Percentiles rank a stretch among this genome's conserved stretches.
phyloP scores from a whole-genome alignment of 2,329 filamentous ascomycete species.

The Cordyceps cicadae region DNA sequence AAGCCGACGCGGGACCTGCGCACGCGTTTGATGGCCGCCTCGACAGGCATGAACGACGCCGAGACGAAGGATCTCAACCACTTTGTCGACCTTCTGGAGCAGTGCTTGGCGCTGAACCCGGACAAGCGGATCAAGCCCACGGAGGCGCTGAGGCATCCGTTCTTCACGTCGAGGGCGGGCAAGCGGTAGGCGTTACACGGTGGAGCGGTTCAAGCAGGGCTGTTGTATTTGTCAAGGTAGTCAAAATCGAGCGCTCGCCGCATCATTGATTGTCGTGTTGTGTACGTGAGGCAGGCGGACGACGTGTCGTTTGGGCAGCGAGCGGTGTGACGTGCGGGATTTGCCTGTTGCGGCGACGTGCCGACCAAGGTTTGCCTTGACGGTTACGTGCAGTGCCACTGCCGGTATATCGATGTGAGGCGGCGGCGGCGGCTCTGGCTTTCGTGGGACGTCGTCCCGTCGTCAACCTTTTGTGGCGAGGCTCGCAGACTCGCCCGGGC shows the following conservation, averaged over 20 bases:
- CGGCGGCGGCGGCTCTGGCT: not conserved
- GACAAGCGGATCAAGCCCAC: conserved; percentile 82
- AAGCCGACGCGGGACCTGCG: conserved; percentile 78
- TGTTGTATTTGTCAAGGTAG: not conserved
- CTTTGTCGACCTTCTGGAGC: conserved; percentile 82
- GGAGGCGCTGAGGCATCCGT: conserved; percentile 83
- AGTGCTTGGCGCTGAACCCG: conserved; percentile 80
- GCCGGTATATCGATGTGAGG: not conserved
- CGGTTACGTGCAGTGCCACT: not conserved
- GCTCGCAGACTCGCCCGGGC: too few relatives aligned
- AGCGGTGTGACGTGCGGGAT: not conserved
- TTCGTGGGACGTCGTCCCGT: not conserved
- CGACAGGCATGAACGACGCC: conserved; percentile 62
- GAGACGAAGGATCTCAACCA: conserved; percentile 71
- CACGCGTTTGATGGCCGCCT: conserved; percentile 66
- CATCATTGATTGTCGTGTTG: not conserved
- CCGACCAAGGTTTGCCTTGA: not conserved
- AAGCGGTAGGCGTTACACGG: conserved; percentile 14
- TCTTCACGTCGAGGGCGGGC: conserved; percentile 49
- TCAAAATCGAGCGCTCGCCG: not conserved
- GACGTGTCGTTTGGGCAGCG: not conserved
- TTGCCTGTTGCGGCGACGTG: not conserved
- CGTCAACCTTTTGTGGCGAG: not conserved
- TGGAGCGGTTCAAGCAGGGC: not conserved
- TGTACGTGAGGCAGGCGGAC: not conserved